Base-by-base conservation (phyloP, 2,329 filamentous ascomycete species). In the Kalmusia sp. region DNA sequence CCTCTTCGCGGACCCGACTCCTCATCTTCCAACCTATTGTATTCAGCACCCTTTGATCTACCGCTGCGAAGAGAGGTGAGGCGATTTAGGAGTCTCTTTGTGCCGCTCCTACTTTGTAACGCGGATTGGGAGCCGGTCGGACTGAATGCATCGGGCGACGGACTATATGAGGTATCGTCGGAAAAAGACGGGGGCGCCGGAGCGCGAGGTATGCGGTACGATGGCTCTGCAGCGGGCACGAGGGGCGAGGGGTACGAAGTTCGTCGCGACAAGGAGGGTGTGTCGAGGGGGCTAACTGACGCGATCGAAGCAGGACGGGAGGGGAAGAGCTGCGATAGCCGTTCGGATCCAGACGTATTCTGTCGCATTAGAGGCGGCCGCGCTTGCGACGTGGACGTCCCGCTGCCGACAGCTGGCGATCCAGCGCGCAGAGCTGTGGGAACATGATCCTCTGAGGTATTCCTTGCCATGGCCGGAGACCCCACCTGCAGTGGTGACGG, bases 301-400 rank as follows among this genome's bases (percentile, higher is more conserved):
- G 63, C 63, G 19, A 63, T 47, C 17, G 70, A 71, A 1, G 62
- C 54, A 3, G 68, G 67, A 11, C 67, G 64, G 12, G 71, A 72
- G 12, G 69, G 72, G 39, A 73, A 75, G n/a, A 74, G 61, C 49
- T 71, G 69, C n/a, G 71, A 71, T 6, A 74, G 63, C 40, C 68
- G 63, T 39, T 69, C 64, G 17, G 71, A 73, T 3, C 64, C 65
- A 5, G 70, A 71, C 0, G 67, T 72, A 24, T 62, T 65, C 50
- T 67, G 63, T 30, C 64, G 68, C 31, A 31, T 51, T 28, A 67
- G 62, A 6, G 62, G 55, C 44, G 71, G 69, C 38, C 67, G 64
- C 43, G 51, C 40, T 17, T 62, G 51, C 30, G 51, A 52, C 22
- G 59, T 51, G 11, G 54, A 52, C 35, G 43, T 52, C 25, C 41